These are phyloP conservation scores for Byssochlamys sp. DNA, from an alignment of 2,329 filamentous ascomycete genomes.

Conservation along the genomic window DNA sequence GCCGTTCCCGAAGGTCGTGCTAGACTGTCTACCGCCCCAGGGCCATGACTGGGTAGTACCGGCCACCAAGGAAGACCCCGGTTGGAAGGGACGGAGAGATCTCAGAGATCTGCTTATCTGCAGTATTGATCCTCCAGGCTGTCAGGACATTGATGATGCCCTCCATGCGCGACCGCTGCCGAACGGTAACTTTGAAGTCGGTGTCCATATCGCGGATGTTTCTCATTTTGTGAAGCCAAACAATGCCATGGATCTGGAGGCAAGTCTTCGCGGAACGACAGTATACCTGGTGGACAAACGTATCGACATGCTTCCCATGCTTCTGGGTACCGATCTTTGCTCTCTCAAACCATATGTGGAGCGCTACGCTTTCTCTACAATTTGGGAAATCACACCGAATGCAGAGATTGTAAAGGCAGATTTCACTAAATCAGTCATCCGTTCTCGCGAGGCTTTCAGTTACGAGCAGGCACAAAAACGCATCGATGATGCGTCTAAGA, in stretches of 20 bases:
- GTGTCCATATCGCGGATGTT: slow-evolving; percentile 98
- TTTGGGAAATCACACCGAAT: slow-evolving; percentile 79
- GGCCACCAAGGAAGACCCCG: slow-evolving; percentile 63
- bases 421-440: slow-evolving; percentile 96
- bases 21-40: slow-evolving; percentile 84
- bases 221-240: slow-evolving; percentile 96
- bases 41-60: slow-evolving; percentile 93
- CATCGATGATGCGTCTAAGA: slow-evolving; percentile 79
- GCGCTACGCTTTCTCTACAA: slow-evolving; percentile 71
- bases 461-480: slow-evolving; percentile 92
- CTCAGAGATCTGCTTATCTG: slow-evolving; percentile 79
- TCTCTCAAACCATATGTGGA: slow-evolving; percentile 97
- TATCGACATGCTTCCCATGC: slow-evolving; percentile 96
- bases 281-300: slow-evolving; percentile 98
- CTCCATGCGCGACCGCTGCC: slow-evolving; percentile 74
- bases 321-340: slow-evolving; percentile 90
- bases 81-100: slow-evolving; percentile 78
- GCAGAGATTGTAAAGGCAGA: slow-evolving; percentile 76
- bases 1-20: slow-evolving; percentile 87
- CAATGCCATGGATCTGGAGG: slow-evolving; percentile 94
- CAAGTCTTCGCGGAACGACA: slow-evolving; percentile 84
- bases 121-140: slow-evolving; percentile 92
- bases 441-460: slow-evolving; percentile 90
- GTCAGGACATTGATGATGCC: slow-evolving; percentile 96
- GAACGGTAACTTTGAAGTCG: slow-evolving; percentile 91